Evolutionary conservation across 2,329 filamentous ascomycete genomes (phyloP).

Genomic region (Sordariomycetes sp.): DNA sequence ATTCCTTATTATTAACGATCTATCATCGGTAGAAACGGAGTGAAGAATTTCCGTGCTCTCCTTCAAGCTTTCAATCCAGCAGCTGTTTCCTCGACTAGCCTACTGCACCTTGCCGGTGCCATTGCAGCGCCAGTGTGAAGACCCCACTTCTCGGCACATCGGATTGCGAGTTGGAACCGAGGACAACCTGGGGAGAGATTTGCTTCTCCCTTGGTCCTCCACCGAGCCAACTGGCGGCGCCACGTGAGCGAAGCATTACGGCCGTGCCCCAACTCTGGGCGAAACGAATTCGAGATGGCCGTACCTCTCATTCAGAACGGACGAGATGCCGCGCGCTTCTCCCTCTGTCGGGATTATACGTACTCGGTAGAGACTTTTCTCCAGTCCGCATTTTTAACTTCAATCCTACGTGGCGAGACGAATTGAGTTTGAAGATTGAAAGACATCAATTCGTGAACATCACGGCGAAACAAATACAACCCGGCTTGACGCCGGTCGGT

Average conservation of each 20-base stretch:
- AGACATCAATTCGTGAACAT: slow-evolving; percentile 13
- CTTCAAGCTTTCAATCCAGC: not conserved
- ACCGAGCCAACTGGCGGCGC: not conserved
- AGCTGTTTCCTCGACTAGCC: not conserved
- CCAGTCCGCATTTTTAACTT: not conserved
- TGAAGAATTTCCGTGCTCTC: not conserved
- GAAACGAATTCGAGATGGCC: no score
- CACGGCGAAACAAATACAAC: slow-evolving; percentile 35
- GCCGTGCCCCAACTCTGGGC: not conserved
- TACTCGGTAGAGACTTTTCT: not conserved
- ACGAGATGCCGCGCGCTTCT: no score
- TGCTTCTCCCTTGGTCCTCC: not conserved
- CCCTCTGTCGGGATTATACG: no score
- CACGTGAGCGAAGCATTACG: not conserved
- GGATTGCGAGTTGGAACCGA: not conserved
- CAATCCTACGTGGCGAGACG: not conserved
- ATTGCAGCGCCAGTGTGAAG: not conserved
- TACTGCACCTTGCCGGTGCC: not conserved
- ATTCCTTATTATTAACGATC: not conserved
- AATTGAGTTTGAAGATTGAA: not conserved
- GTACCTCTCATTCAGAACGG: no score
- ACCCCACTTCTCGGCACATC: not conserved
- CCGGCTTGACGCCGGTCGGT: slow-evolving; percentile 61
- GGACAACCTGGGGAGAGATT: not conserved
- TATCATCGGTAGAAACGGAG: not conserved